These are phyloP conservation scores for Exophiala oligosperma DNA, from an alignment of 2,329 filamentous ascomycete genomes.

Conservation along the genomic window DNA sequence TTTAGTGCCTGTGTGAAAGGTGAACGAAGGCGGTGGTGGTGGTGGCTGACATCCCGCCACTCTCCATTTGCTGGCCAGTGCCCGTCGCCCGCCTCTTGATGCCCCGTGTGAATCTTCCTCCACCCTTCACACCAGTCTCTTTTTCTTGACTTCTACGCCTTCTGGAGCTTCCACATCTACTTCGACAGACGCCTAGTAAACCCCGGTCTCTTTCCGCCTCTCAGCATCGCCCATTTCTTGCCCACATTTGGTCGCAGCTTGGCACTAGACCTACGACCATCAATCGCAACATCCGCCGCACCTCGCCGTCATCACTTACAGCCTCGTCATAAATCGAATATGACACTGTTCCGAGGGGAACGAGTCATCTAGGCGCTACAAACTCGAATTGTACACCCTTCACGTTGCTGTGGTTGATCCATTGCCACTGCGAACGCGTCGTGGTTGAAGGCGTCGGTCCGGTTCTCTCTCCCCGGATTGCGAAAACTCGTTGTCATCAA, in stretches of 20 bases:
- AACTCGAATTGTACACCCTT: not conserved
- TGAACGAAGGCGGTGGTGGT: too few species aligned
- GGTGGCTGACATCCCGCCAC: not conserved
- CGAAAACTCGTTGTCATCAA: conserved; percentile 6
- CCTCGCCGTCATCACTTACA: not conserved
- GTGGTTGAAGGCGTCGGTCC: not conserved
- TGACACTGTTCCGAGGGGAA: not conserved
- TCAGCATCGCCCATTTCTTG: not conserved
- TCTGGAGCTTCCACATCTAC: too few species aligned
- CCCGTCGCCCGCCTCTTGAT: too few species aligned
- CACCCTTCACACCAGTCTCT: too few species aligned
- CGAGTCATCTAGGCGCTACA: too few species aligned
- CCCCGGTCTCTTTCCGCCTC: not conserved
- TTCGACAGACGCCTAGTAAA: not conserved
- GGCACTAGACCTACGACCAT: not conserved
- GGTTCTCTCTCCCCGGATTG: not conserved
- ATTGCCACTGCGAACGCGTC: not conserved
- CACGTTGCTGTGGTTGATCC: not conserved
- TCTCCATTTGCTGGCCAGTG: not conserved
- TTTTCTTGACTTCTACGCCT: too few species aligned
- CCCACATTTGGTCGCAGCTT: not conserved
- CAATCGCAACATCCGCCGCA: not conserved
- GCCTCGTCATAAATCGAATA: not conserved
- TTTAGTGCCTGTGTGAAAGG: too few species aligned
- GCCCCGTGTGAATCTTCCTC: too few species aligned